Percentiles rank a stretch among this genome's conserved stretches.
Evolutionary conservation across 345 rosid species (phyloP).

Genomic region (Citrus sp.): DNA sequence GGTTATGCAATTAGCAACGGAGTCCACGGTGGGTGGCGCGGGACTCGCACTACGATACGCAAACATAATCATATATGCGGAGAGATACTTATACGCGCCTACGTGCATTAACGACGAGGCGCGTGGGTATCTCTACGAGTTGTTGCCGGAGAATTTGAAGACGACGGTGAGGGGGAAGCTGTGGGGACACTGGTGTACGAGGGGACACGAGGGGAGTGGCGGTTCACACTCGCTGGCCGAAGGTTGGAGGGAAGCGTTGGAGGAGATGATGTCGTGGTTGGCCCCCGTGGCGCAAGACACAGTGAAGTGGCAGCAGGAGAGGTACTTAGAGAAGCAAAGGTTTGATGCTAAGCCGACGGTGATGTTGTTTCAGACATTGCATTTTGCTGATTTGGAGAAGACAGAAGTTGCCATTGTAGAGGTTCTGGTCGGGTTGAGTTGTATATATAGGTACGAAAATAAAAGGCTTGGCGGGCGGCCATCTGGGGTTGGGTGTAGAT

Average conservation of each 20-base stretch:
- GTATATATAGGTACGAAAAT: constrained; percentile 32
- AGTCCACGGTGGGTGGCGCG: constrained; percentile 40
- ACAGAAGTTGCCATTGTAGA: constrained; percentile 55
- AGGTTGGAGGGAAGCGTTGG: constrained; percentile 43
- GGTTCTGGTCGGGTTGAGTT: constrained; percentile 54
- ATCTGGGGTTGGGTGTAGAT: not conserved
- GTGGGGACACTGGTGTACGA: constrained; percentile 22
- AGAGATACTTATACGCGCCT: constrained; percentile 29
- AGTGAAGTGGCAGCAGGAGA: constrained; percentile 48
- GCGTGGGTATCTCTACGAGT: constrained; percentile 33
- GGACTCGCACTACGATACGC: constrained; percentile 51
- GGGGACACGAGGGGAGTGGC: not conserved
- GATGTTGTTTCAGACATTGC: constrained; percentile 44
- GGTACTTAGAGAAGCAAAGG: constrained; percentile 44
- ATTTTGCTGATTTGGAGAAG: constrained; percentile 53
- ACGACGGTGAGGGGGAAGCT: constrained; percentile 28
- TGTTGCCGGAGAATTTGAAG: constrained; percentile 36
- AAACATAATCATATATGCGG: constrained; percentile 32
- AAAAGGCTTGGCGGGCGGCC: not conserved
- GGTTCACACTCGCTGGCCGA: constrained; percentile 22
- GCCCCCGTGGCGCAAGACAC: constrained; percentile 51
- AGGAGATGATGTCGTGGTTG: constrained; percentile 43
- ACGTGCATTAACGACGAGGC: constrained; percentile 27
- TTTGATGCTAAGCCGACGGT: constrained; percentile 37
- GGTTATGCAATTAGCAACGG: constrained; percentile 17